Conservation (phyloP, 306 rosid genomes). For the Trichosanthes truncata region DNA sequence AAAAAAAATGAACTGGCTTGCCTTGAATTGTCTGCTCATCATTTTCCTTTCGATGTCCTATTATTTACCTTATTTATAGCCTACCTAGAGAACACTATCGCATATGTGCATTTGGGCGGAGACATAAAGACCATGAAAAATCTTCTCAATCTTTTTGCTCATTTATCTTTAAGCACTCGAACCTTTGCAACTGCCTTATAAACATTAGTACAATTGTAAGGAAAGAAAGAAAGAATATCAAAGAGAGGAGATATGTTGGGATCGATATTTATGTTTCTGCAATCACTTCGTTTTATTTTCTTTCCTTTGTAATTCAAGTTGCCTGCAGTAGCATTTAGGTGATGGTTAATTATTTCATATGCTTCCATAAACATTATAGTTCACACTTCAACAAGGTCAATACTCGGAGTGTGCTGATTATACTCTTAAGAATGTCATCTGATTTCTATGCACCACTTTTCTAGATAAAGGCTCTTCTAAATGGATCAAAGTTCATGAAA, state of each 20-base stretch:
- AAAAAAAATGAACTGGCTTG: too few relatives aligned
- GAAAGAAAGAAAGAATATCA: not conserved
- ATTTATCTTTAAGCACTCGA: too few relatives aligned
- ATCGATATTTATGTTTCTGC: too few relatives aligned
- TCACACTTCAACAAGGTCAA: not conserved
- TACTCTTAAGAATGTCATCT: not conserved
- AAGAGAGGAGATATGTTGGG: not conserved
- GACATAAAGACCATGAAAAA: not conserved
- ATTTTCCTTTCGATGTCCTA: too few relatives aligned
- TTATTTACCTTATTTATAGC: too few relatives aligned
- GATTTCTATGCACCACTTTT: slow-evolving; percentile 7
- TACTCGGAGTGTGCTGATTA: not conserved
- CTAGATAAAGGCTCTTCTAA: slow-evolving; percentile 35
- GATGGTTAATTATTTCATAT: not conserved
- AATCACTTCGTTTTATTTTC: not conserved
- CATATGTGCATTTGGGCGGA: too few relatives aligned
- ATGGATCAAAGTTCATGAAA: slow-evolving; percentile 80
- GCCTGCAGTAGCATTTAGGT: not conserved
- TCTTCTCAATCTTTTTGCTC: too few relatives aligned
- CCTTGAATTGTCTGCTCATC: too few relatives aligned
- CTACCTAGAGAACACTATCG: too few relatives aligned
- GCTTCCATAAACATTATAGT: not conserved
- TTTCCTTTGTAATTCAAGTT: not conserved
- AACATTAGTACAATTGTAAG: not conserved
- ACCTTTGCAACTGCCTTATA: not conserved